These are phyloP conservation scores for Aspergillus oerlinghausenensis DNA, from an alignment of 2,329 filamentous ascomycete genomes.

Conservation along the genomic window DNA sequence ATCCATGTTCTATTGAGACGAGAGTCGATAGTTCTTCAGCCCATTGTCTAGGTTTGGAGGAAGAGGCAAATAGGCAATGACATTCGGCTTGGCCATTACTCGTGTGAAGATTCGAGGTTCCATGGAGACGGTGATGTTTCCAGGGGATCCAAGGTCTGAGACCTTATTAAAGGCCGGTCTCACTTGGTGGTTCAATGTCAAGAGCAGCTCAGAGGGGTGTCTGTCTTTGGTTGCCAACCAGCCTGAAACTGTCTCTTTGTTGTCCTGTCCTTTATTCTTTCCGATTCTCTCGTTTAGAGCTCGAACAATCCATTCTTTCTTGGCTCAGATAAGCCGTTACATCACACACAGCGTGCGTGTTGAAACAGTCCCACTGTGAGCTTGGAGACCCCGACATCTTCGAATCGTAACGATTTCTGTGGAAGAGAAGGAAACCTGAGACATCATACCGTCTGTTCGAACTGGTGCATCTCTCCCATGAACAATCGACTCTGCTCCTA, in stretches of 20 bases:
- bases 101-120: constrained; percentile 1
- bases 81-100: constrained; percentile 2
- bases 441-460: constrained; percentile 4
- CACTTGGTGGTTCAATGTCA: background rate
- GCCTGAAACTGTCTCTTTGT: background rate
- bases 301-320: background rate
- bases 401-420: constrained; percentile 5
- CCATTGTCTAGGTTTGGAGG: constrained; percentile 8
- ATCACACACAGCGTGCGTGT: background rate
- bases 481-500: background rate
- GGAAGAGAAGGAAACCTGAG: constrained; percentile 5
- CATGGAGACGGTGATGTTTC: constrained; percentile 5
- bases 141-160: constrained; percentile 4
- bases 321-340: background rate
- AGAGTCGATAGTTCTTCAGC: constrained; percentile 2
- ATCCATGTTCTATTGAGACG: constrained; percentile 7
- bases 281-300: background rate
- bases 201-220: background rate
- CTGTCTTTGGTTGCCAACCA: background rate
- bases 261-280: background rate
- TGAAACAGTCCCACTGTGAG: background rate
- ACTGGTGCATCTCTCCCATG: background rate
- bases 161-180: constrained; percentile 6
- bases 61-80: background rate
- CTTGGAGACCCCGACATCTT: constrained; percentile 3